A percentile compares a stretch with the other conserved stretches of the same genome.
Conservation (phyloP, 2,329 filamentous ascomycete genomes). For the Xylariaceae sp. region DNA sequence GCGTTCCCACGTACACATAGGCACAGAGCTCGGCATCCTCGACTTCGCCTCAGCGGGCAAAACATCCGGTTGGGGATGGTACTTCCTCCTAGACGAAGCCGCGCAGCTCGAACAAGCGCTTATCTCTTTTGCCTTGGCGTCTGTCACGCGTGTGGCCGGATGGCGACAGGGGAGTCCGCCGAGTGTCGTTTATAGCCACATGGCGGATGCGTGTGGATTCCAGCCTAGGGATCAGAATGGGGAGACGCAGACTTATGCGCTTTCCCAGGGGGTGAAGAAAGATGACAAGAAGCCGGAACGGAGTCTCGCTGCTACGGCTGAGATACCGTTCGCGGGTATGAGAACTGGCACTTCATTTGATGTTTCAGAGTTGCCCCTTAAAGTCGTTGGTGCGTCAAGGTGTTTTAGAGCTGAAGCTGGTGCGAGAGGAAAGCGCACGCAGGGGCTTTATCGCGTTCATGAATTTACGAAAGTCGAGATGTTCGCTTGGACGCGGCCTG, state of each 20-base stretch:
- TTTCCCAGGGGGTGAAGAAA: slow-evolving; percentile 64
- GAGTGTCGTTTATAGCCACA: slow-evolving; percentile 86
- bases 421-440: slow-evolving; percentile 82
- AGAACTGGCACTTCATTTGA: slow-evolving; percentile 70
- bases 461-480: slow-evolving; percentile 99
- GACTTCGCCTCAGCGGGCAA: slow-evolving; percentile 80
- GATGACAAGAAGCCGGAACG: slow-evolving; percentile 67
- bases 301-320: slow-evolving; percentile 81
- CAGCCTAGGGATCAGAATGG: slow-evolving; percentile 85
- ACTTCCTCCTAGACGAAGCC: slow-evolving; percentile 88
- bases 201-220: slow-evolving; percentile 88
- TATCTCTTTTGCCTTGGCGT: slow-evolving; percentile 75
- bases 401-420: slow-evolving; percentile 96
- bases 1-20: slow-evolving; percentile 82
- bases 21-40: slow-evolving; percentile 78
- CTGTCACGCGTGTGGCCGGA: slow-evolving; percentile 56
- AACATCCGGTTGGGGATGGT: slow-evolving; percentile 96
- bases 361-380: slow-evolving; percentile 65
- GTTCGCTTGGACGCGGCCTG: slow-evolving; percentile 81
- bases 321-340: slow-evolving; percentile 92
- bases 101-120: slow-evolving; percentile 94
- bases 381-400: slow-evolving; percentile 79
- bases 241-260: slow-evolving; percentile 86
- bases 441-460: slow-evolving; percentile 93
- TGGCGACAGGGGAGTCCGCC: slow-evolving; percentile 83